A percentile compares a stretch with the other conserved stretches of the same genome.
These are phyloP conservation scores for Grosmannia penicillata DNA, from an alignment of 2,329 filamentous ascomycete genomes.

Conservation along the genomic window DNA sequence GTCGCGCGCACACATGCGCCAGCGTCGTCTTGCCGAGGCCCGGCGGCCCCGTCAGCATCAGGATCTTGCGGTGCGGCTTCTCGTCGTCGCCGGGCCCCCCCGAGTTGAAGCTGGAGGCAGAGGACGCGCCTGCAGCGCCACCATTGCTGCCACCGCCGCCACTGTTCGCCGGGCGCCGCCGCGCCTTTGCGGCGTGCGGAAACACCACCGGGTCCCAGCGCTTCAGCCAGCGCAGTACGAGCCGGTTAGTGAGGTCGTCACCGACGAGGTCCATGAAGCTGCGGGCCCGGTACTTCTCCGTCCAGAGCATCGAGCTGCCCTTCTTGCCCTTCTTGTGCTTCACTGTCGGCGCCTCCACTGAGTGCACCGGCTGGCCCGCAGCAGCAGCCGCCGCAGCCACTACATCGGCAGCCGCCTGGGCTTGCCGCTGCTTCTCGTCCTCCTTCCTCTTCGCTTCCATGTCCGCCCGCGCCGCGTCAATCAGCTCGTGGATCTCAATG, in stretches of 20 bases:
- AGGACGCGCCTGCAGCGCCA: constrained; percentile 13
- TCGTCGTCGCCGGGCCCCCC: constrained; percentile 42
- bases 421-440: constrained; percentile 13
- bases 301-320: constrained; percentile 61
- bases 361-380: not conserved
- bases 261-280: constrained; percentile 90
- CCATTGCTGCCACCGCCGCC: constrained; percentile 19
- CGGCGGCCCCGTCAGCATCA: constrained; percentile 81
- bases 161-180: constrained; percentile 16
- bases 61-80: constrained; percentile 68
- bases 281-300: constrained; percentile 87
- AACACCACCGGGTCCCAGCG: constrained; percentile 89
- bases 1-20: constrained; percentile 86
- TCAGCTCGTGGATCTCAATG: constrained; percentile 73
- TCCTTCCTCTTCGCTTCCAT: constrained; percentile 23
- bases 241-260: constrained; percentile 83
- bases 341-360: constrained; percentile 14
- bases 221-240: constrained; percentile 87
- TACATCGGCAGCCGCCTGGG: not conserved
- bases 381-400: not conserved
- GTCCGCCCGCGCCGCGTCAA: constrained; percentile 56
- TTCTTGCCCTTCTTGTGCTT: constrained; percentile 13
- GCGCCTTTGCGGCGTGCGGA: constrained; percentile 53
- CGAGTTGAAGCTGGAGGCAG: no score
- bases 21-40: constrained; percentile 92